These are phyloP conservation scores for Nemania sp. DNA, from an alignment of 2,329 filamentous ascomycete genomes.

Conservation along the genomic window DNA sequence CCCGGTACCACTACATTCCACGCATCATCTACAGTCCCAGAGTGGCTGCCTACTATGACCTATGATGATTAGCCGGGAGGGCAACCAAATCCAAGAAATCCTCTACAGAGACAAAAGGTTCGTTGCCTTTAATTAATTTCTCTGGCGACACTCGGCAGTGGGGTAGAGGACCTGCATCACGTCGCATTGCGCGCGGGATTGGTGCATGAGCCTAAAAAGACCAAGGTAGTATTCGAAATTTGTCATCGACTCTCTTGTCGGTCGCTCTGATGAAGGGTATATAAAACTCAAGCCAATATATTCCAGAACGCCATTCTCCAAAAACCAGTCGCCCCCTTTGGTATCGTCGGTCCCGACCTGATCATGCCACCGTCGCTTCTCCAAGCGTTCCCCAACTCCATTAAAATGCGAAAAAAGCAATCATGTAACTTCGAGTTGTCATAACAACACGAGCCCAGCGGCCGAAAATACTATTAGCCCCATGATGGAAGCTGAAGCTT, in stretches of 20 bases:
- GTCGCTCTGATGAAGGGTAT: conserved; percentile 32
- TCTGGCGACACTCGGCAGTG: neutral
- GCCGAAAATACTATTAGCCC: conserved; percentile 51
- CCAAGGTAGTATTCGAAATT: conserved; percentile 25
- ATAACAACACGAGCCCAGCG: conserved; percentile 49
- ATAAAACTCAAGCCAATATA: conserved; percentile 32
- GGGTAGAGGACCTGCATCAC: conserved; percentile 11
- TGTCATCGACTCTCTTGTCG: conserved; percentile 29
- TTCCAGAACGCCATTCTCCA: conserved; percentile 35
- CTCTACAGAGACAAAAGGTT: neutral
- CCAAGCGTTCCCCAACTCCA: conserved; percentile 37
- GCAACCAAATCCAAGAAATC: neutral
- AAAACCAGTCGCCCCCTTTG: conserved; percentile 14
- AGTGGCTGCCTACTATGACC: neutral
- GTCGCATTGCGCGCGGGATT: conserved; percentile 27
- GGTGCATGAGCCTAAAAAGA: conserved; percentile 20
- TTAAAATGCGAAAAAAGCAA: conserved; percentile 39
- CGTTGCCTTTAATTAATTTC: neutral
- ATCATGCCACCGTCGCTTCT: neutral
- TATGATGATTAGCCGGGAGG: neutral
- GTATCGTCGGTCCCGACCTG: conserved; percentile 23
- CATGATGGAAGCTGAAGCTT: conserved; percentile 51
- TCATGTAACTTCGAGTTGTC: conserved; percentile 26
- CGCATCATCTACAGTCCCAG: neutral
- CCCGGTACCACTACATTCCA: neutral